Base-by-base conservation (phyloP, 108 stramenopile species). In the Epithemia pelagica region DNA sequence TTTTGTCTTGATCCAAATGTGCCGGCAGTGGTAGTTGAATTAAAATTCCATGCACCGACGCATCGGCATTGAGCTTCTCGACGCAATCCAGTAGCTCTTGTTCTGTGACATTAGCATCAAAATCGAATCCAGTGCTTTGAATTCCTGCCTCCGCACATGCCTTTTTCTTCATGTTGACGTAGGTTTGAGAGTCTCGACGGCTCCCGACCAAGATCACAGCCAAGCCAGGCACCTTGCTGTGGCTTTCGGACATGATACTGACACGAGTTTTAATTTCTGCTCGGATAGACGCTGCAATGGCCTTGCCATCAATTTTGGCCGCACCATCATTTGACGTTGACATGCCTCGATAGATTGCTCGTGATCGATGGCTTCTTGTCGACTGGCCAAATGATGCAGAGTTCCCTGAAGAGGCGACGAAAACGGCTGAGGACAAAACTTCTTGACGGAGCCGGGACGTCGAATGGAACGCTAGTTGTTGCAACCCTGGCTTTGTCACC, bases 131-230 rank as follows among this genome's bases (percentile, higher is more conserved):
- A 79, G 89, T 91, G 33, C 85, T 86, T 0, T 53, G 32, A 64
- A 97, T 92, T 8, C 92, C 92, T 18, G 73, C 82, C 65, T 96
- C 91, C 8, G 74, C 85, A 68, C 95, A 96, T 10, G 98, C 98
- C 75, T 91, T 96, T 70, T 93, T 92, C 76, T 99, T 99, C 96
- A 97, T 96, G 3, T 95, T 85, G 37, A 98, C 98, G 66, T 99
- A 99, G 32, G 96, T 95, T 57, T 92, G 92, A 8, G 94, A 95
- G 71, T 99, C 98, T 15, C 79, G 82, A 31, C 98, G 89, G 21
- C 71, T 65, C 25, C 92, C 92, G 1, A 99, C 95, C 65, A 97
- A 79, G 30, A 99, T 89, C 19, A 99, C 96, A 58, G 98, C 98
- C 32, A 99, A 77, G 25, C 96, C 96, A 18, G 96, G 96, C 3